Base-by-base conservation (phyloP, 148 eudicot genomes). In the Gaultheria prostrata region DNA sequence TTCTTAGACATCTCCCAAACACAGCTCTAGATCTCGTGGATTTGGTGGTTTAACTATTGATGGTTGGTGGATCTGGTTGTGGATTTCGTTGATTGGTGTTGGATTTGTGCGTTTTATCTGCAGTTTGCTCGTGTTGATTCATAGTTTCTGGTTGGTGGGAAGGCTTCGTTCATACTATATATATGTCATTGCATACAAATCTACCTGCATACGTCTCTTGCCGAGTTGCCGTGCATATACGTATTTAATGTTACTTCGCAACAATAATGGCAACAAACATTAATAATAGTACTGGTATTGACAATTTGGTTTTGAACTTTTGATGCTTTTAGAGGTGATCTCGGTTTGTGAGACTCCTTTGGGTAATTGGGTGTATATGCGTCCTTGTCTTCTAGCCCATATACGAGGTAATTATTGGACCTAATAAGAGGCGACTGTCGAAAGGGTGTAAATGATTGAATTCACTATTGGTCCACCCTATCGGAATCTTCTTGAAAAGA, bases 21-120 rank as follows among this genome's bases (percentile, higher is more conserved):
- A 30, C 72, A 13, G 17, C 56, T 14, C 21, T 24, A 82, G 84
- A 82, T 82, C 84, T 82, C n/a, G 77, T 24, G 45, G 61, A 32
- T 82, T 50, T 18, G 45, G 65, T 10, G 39, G 26, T 71, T 32
- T 45, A 28, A 11, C 2, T 20, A 7, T 79, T 72, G 30, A 12
- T 65, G 24, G 39, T 51, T 51, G 46, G 76, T 82, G 54, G 24
- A 8, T 74, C 61, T 71, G 48, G 39, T 10, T 26, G 26, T 77
- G 51, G 7, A 48, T 43, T 59, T 51, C 70, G 11, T 63, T 67
- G 15, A 11, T 67, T 30, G 8, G 3, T 72, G 5, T 21, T 82
- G 76, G 30, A 32, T 72, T 20, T 74, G 73, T 32, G 46, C 10
- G 11, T 72, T n/a, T 43, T 56, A 14, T 70, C 13, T 53, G 82